Evolutionary conservation across 2,329 filamentous ascomycete species (phyloP).

Genomic region (Sarocladium kiliense): DNA sequence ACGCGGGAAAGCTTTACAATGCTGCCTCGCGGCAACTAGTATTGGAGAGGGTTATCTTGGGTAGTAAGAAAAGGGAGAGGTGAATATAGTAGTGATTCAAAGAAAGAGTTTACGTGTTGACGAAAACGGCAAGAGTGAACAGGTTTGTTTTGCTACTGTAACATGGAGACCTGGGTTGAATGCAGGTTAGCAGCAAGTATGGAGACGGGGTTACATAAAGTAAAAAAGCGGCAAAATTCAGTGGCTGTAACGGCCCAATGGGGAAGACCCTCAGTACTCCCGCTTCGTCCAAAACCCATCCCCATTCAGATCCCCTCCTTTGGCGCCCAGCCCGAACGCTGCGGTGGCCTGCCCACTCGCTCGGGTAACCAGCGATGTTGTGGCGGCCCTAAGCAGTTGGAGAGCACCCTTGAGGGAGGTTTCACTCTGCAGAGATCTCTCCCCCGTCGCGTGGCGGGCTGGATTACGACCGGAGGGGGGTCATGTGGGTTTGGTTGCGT

Average conservation of each 20-base stretch:
- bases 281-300: slow-evolving; percentile 44
- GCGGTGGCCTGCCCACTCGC: slow-evolving; percentile 61
- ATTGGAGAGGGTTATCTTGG: slow-evolving; percentile 10
- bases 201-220: slow-evolving; percentile 22
- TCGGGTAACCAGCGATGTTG: slow-evolving; percentile 63
- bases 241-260: slow-evolving; percentile 60
- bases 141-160: too few species aligned
- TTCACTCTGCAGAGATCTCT: slow-evolving; percentile 68
- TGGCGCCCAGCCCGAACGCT: slow-evolving; percentile 64
- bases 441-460: slow-evolving; percentile 66
- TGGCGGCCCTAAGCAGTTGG: slow-evolving; percentile 59
- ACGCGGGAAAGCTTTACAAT: slow-evolving; percentile 26
- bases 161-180: too few species aligned
- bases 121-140: too few species aligned
- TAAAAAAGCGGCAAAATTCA: slow-evolving; percentile 6
- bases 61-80: neutral
- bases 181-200: too few species aligned
- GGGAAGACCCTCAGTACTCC: slow-evolving; percentile 53
- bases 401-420: slow-evolving; percentile 65
- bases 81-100: slow-evolving; percentile 3
- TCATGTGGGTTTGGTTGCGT: slow-evolving; percentile 43
- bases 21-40: slow-evolving; percentile 44
- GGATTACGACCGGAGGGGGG: slow-evolving; percentile 60
- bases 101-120: slow-evolving; percentile 1
- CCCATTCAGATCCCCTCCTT: slow-evolving; percentile 47